Base-by-base conservation (phyloP, 495 filamentous ascomycete genomes). In the Aspergillus taichungensis region DNA sequence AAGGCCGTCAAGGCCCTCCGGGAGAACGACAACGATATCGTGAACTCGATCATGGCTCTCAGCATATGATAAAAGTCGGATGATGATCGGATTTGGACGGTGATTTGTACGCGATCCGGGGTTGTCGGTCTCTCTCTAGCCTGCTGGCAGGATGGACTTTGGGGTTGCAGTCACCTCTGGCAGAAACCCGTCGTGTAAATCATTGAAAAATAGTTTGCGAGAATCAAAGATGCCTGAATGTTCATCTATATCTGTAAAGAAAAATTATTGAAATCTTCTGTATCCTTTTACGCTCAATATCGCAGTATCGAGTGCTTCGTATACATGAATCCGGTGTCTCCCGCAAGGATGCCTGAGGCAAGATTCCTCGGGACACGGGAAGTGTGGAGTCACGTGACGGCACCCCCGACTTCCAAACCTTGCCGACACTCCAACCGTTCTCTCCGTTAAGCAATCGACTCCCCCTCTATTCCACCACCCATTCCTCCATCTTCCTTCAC, bases 21-120 rank as follows among this genome's bases (percentile, higher is more conserved):
- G 75, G 88, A 96, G 77, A 96, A 99, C 67, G 88, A 96, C 71
- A 95, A 96, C 59, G 94, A 99, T 68, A 97, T 99, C 73, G 94
- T 99, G 71, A 97, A 97, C 80, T 95, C 91, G 47, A 98, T 98
- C 74, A 98, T 98, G 92, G 88, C 91, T 54, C 76, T 98, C 68
- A 95, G 89, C 75, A 85, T 95, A 85, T 98, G 80, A 76, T 53
- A 35, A n/a, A n/a, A n/a, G n/a, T n/a, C n/a, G n/a, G n/a, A n/a
- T n/a, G n/a, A 50, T 37, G 39, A 30, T 36, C 34, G 32, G 9
- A 24, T 34, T 42, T 46, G 18, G 18, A 24, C 18, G 18, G 18
- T 50, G 50, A 54, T 53, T 43, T 49, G 43, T 40, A 51, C 45
- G 49, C 47, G 46, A 31, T 47, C 49, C 46, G 44, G 46, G 49